These are phyloP conservation scores for Wickerhamiella allomyrinae DNA, from an alignment of 805 yeast genomes.

Conservation along the genomic window DNA sequence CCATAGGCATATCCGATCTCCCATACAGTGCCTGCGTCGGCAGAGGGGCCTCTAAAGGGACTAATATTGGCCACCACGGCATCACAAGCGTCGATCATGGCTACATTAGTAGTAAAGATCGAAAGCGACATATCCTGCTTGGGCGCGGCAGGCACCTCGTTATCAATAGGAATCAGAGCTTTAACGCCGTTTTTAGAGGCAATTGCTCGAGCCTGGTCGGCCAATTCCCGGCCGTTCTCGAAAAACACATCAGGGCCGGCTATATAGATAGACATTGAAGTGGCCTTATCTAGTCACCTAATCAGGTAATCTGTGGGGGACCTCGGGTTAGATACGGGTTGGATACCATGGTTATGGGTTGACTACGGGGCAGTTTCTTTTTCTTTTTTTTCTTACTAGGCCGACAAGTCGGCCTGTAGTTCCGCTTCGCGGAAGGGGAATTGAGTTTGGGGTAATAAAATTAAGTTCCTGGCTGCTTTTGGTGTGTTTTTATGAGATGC, in stretches of 20 bases:
- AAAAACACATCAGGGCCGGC: slow-evolving; percentile 11
- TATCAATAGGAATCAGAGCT: slow-evolving; percentile 8
- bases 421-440: too few species aligned
- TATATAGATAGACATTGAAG: slow-evolving; percentile 3
- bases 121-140: slow-evolving; percentile 5
- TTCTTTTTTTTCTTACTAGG: too few species aligned
- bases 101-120: slow-evolving; percentile 5
- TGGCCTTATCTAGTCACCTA: neutral
- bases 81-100: slow-evolving; percentile 7
- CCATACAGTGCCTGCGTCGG: slow-evolving; percentile 10
- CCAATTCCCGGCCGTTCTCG: slow-evolving; percentile 4
- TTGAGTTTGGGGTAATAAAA: too few species aligned
- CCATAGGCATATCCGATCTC: slow-evolving; percentile 9
- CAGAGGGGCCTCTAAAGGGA: slow-evolving; percentile 10
- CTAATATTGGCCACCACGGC: slow-evolving; percentile 8
- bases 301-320: too few species aligned
- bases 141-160: neutral
- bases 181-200: slow-evolving; percentile 3
- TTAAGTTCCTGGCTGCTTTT: too few species aligned
- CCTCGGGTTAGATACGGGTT: too few species aligned
- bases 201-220: slow-evolving; percentile 1
- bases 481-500: too few species aligned
- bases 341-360: too few species aligned
- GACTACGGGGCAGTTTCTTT: too few species aligned
- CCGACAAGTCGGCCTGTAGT: too few species aligned